phyloP scores from a whole-genome alignment of 2,329 filamentous ascomycete genomes.

The Penicillium hordei region DNA sequence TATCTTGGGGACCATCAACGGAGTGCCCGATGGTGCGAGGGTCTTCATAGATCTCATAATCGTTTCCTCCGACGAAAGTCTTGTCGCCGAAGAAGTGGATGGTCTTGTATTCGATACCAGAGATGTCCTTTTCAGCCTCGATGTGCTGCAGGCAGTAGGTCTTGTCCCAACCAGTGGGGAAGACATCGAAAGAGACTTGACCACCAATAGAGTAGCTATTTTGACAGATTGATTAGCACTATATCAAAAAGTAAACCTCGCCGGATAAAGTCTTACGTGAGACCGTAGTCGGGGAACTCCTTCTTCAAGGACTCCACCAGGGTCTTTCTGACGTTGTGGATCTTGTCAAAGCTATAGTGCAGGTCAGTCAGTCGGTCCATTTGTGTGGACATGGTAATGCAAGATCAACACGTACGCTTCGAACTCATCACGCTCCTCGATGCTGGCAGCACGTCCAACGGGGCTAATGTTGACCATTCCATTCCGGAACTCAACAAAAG shows the following conservation, averaged over 20 bases:
- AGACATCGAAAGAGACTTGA: slow-evolving; percentile 97
- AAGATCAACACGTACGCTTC: slow-evolving; percentile 51
- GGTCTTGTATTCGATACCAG: slow-evolving; percentile 66
- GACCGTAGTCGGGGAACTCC: slow-evolving; percentile 76
- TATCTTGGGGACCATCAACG: slow-evolving; percentile 80
- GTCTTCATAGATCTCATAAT: slow-evolving; percentile 90
- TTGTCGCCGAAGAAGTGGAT: slow-evolving; percentile 99
- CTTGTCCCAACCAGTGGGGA: slow-evolving; percentile 97
- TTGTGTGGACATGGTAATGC: not conserved
- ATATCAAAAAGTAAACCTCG: slow-evolving; percentile 6
- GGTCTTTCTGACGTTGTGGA: slow-evolving; percentile 71
- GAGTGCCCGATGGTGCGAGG: slow-evolving; percentile 78
- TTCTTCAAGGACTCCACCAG: slow-evolving; percentile 76
- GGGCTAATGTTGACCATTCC: slow-evolving; percentile 67
- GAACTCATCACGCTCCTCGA: slow-evolving; percentile 77
- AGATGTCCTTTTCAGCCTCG: slow-evolving; percentile 73
- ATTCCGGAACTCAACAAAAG: slow-evolving; percentile 66
- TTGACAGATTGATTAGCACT: slow-evolving; percentile 1
- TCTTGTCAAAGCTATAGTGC: slow-evolving; percentile 64
- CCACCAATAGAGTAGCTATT: slow-evolving; percentile 86
- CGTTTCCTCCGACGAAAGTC: slow-evolving; percentile 85
- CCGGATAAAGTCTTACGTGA: slow-evolving; percentile 66
- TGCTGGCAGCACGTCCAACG: slow-evolving; percentile 75
- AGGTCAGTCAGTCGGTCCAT: slow-evolving; percentile 7
- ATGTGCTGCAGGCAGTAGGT: slow-evolving; percentile 91